Evolutionary conservation across 1,284 basidiomycete genomes (phyloP).

Genomic region (Ustilago xerochloae): DNA sequence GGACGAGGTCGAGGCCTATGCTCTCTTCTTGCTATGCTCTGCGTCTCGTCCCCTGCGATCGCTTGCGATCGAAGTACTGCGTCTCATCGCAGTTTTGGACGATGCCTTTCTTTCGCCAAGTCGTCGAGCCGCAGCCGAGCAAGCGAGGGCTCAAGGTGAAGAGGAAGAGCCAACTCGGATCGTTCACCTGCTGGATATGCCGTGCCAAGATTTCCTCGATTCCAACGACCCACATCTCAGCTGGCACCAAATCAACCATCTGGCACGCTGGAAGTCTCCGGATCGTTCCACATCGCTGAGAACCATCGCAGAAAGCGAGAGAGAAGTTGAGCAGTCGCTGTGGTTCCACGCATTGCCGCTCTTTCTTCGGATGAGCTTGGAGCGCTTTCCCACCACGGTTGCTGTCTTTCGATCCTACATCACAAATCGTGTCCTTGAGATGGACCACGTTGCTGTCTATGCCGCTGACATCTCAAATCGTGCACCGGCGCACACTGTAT

Average conservation of each 20-base stretch:
- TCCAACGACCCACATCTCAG: slow-evolving; percentile 47
- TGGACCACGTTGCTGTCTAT: slow-evolving; percentile 68
- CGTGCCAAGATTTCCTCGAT: slow-evolving; percentile 48
- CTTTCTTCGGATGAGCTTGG: slow-evolving; percentile 67
- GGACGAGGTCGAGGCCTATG: slow-evolving; percentile 77
- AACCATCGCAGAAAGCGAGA: slow-evolving; percentile 69
- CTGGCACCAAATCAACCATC: slow-evolving; percentile 50
- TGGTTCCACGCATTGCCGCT: slow-evolving; percentile 70
- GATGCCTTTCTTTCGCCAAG: slow-evolving; percentile 49
- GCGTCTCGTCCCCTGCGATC: slow-evolving; percentile 75
- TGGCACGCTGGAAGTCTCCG: slow-evolving; percentile 47
- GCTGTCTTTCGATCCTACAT: slow-evolving; percentile 69
- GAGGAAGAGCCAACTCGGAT: slow-evolving; percentile 58
- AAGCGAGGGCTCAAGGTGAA: slow-evolving; percentile 58
- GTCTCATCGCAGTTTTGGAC: slow-evolving; percentile 63
- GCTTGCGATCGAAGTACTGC: slow-evolving; percentile 60
- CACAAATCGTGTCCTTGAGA: slow-evolving; percentile 67
- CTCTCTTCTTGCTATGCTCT: slow-evolving; percentile 79
- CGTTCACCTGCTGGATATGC: slow-evolving; percentile 58
- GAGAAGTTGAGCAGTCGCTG: slow-evolving; percentile 68
- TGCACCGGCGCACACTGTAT: slow-evolving; percentile 24
- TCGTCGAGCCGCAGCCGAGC: slow-evolving; percentile 50
- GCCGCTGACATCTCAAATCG: slow-evolving; percentile 66
- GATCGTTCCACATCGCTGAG: slow-evolving; percentile 41
- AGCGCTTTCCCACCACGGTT: slow-evolving; percentile 68